Evolutionary conservation across 2,329 filamentous ascomycete genomes (phyloP), one percentile per base, ranked within the genome.

Genomic region (Penicillium expansum): DNA sequence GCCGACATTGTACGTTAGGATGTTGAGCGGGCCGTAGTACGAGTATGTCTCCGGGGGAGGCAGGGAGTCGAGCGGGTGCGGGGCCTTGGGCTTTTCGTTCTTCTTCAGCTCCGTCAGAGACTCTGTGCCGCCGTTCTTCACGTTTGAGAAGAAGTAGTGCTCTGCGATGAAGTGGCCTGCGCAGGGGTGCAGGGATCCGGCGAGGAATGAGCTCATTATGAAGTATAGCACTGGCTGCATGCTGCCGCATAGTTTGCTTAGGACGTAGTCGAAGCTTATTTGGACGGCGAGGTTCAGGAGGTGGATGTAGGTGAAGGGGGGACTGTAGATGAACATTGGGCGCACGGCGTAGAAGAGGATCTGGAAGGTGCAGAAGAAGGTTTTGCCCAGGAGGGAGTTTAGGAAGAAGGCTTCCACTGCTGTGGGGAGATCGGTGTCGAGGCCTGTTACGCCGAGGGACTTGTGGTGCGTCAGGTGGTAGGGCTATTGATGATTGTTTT

Each of bases 381-480:
- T 88, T 79, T 99, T 99, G 74, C 94, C 94, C 18, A 93, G 85
- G 67, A 99, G 87, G 8, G 78, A 97, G 80, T 99, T 90, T 68
- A 99, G 87, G 74, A 99, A 89, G 71, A 96, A 78, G 61, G 92
- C 93, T 79, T 99, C 94, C 49, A 97, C 77, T 48, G 90, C 86
- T 18, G 94, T 97, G 24, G 94, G 94, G 29, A 99, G 87, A 71
- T 99, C 94, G 43, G 93, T 96, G 74, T 99, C 94, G 42, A 99
- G 85, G 55, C 94, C 94, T 69, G 96, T 91, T 49, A 99, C 93
- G 60, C 94, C 94, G 51, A 99, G 88, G 37, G 92, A 96, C 80
- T 99, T 99, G 84, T 99, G 94, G 78, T 99, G 94, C 1, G 94
- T 99, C 39, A 99, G 86, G 73, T 99, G 94, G 80, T 99, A 99